Base-by-base conservation (phyloP, 768 basidiomycete genomes). In the Amanita pallidorosea region DNA sequence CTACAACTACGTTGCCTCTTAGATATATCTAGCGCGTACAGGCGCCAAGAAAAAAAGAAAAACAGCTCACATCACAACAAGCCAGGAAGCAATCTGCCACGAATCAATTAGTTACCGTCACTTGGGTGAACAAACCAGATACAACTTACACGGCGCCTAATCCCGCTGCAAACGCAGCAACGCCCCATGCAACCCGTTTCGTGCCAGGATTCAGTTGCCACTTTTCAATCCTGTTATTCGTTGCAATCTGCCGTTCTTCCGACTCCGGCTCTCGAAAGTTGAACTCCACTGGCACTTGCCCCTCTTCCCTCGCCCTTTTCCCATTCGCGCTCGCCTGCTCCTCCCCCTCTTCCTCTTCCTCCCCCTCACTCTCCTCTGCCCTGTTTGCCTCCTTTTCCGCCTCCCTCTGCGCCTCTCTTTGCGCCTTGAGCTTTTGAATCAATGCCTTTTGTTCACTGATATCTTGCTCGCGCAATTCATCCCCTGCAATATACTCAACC, bases 151-250 rank as follows among this genome's bases (percentile, higher is more conserved):
- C 76, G 54, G 88, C 89, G 45, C 86, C 78, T 63, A 87, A 69
- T 25, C 89, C 89, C 45, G 90, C 70, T 34, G 86, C 88, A 65
- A 95, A 94, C 17, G 85, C 85, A 34, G 86, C 74, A 17, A 85
- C 71, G 34, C 90, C 90, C 89, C 89, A 93, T 2, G 84, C 87
- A 49, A 84, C 71, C 33, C 82, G 81, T 66, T 85, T 87, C 57
- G 79, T 76, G 60, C 79, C 76, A 9, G 89, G 81, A 56, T 82
- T 75, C 55, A 83, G 61, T 43, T 70, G 61, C 63, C 77, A 76
- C 53, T 77, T 63, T 27, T 73, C 66, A 46, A 82, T 71, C 42
- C 89, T 76, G 43, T 74, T 76, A 62, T 91, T 91, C 27, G 80
- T 70, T 12, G 69, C 70, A 55, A 75, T 72, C n/a, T 56, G 60